A percentile compares a stretch with the other conserved stretches of the same genome.
Conservation (phyloP, 192 early-diverging fungal genomes). For the Thoreauomyces humboldtii region DNA sequence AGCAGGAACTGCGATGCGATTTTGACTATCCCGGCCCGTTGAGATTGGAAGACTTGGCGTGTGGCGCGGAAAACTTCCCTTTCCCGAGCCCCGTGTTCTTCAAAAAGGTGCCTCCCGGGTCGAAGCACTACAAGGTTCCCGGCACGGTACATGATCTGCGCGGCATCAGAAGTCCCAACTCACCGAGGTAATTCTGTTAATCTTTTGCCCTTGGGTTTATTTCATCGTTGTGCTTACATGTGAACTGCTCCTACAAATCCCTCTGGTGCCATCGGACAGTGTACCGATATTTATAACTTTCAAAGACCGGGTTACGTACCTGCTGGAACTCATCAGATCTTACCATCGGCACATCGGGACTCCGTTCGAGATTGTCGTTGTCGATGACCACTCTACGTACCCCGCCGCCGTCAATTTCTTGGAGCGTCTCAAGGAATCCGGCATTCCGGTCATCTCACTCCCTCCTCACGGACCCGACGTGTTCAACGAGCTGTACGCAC, state of each 20-base stretch:
- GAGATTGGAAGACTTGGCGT: neutral
- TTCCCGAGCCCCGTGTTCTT: neutral
- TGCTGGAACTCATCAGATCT: neutral
- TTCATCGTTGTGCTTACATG: neutral
- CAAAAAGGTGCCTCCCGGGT: neutral
- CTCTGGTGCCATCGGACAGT: neutral
- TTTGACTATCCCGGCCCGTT: neutral
- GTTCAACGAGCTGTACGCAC: slow-evolving; percentile 1
- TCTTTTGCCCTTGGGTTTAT: neutral
- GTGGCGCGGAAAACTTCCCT: neutral
- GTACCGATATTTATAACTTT: slow-evolving; percentile 6
- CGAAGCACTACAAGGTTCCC: no score
- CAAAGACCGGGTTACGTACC: slow-evolving; percentile 7
- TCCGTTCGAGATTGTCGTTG: slow-evolving; percentile 10
- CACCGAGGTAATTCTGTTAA: neutral
- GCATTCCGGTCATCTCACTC: neutral
- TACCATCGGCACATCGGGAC: slow-evolving; percentile 7
- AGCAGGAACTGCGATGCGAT: neutral
- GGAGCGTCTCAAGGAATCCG: neutral
- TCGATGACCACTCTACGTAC: slow-evolving; percentile 13
- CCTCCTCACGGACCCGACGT: neutral
- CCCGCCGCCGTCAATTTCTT: slow-evolving; percentile 6
- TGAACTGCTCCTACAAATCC: neutral
- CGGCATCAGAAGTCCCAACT: neutral
- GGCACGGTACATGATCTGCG: neutral